phyloP scores from a whole-genome alignment of 2,329 filamentous ascomycete species.

The Cryoendolithus antarcticus region DNA sequence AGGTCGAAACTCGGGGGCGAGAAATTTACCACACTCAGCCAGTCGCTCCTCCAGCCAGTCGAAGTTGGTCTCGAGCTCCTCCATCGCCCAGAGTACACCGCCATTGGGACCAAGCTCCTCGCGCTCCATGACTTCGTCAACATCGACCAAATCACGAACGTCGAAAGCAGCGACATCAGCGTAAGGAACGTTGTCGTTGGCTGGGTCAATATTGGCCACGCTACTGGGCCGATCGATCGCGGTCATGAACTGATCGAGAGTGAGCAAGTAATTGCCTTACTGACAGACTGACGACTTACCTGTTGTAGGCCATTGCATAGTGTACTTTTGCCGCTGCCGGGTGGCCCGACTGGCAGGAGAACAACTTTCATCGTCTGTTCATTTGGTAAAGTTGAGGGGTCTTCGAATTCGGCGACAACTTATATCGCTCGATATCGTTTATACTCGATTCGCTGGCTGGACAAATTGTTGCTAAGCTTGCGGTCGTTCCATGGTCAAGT shows the following conservation, averaged over 20 bases:
- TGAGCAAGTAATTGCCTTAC: neutral
- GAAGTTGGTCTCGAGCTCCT: constrained; percentile 87
- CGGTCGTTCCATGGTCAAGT: neutral
- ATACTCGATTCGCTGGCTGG: too few species aligned
- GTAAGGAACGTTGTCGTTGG: constrained; percentile 87
- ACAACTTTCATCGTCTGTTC: constrained; percentile 7
- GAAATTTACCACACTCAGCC: constrained; percentile 39
- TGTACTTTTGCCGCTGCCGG: constrained; percentile 90
- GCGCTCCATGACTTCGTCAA: constrained; percentile 91
- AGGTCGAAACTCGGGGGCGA: neutral
- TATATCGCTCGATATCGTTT: too few species aligned
- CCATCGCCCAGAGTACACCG: constrained; percentile 81
- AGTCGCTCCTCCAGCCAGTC: constrained; percentile 81
- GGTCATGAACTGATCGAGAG: constrained; percentile 53
- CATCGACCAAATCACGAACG: constrained; percentile 73
- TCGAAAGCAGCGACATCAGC: constrained; percentile 63
- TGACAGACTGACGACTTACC: constrained; percentile 7
- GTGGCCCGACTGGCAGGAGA: constrained; percentile 51
- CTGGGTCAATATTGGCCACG: constrained; percentile 91
- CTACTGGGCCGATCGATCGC: constrained; percentile 92
- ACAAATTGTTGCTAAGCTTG: too few species aligned
- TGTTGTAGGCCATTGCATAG: constrained; percentile 99
- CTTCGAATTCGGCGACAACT: too few species aligned
- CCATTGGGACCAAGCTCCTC: constrained; percentile 88
- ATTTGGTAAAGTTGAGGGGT: too few species aligned